phyloP scores from a whole-genome alignment of 345 rosid genomes.

The Draba incana region DNA sequence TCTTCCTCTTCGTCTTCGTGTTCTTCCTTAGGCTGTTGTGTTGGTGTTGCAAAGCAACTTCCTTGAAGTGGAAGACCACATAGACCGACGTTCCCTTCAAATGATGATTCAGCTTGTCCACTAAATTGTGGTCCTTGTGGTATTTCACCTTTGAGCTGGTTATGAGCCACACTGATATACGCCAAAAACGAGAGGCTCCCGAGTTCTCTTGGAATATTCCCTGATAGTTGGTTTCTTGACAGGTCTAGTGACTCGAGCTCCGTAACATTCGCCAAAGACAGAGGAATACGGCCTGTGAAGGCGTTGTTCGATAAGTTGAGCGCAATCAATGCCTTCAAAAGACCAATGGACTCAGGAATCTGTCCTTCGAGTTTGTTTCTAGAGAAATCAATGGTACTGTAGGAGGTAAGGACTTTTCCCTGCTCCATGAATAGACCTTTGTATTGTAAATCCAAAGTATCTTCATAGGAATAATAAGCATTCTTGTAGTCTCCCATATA shows the following conservation, averaged over 20 bases:
- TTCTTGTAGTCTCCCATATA: no score
- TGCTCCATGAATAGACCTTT: no score
- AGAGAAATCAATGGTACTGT: no score
- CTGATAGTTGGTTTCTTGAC: neutral
- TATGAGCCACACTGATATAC: slow-evolving; percentile 3
- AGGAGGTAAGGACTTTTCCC: no score
- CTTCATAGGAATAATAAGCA: no score
- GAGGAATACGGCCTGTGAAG: no score
- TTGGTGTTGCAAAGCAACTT: slow-evolving; percentile 19
- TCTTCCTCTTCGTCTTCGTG: slow-evolving; percentile 28
- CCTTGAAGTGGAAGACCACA: slow-evolving; percentile 29
- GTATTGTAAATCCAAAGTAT: no score
- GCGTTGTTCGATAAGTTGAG: no score
- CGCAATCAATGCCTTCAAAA: no score
- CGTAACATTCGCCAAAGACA: no score
- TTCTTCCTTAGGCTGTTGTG: slow-evolving; percentile 13
- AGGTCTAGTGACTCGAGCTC: no score
- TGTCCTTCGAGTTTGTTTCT: no score
- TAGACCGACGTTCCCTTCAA: slow-evolving; percentile 20
- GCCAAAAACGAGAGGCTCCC: slow-evolving; percentile 14
- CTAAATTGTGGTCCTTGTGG: slow-evolving; percentile 20
- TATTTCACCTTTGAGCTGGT: slow-evolving; percentile 15
- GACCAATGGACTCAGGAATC: slow-evolving; percentile 10
- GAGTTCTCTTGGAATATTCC: slow-evolving; percentile 25
- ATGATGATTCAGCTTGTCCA: slow-evolving; percentile 16